phyloP scores from a whole-genome alignment of 495 filamentous ascomycete genomes.

The Hypoxylon lenormandii region DNA sequence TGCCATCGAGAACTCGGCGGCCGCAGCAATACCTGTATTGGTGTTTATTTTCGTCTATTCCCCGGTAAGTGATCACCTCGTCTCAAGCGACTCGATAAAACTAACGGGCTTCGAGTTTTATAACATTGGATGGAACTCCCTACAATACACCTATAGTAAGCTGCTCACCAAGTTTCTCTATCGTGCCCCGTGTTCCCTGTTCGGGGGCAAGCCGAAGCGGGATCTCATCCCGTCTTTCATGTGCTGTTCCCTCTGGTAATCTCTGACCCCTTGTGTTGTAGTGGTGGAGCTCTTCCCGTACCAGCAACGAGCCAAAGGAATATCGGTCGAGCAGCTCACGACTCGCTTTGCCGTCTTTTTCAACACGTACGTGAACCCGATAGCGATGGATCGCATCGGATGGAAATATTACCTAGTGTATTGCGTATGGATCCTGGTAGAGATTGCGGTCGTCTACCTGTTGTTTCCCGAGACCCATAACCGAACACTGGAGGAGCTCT shows the following conservation, averaged over 20 bases:
- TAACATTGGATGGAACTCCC: constrained; percentile 72
- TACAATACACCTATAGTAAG: constrained; percentile 66
- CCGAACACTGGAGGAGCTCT: constrained; percentile 62
- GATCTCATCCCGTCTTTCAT: neutral
- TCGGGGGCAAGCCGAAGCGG: neutral
- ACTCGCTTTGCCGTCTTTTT: constrained; percentile 63
- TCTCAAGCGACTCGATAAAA: neutral
- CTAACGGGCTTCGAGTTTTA: constrained; percentile 56
- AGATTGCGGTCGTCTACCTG: constrained; percentile 67
- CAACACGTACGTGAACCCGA: constrained; percentile 69
- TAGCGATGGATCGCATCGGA: constrained; percentile 58
- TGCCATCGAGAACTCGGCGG: constrained; percentile 54
- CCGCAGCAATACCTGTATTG: constrained; percentile 64
- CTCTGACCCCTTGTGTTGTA: constrained; percentile 45
- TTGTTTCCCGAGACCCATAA: constrained; percentile 72
- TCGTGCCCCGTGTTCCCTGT: neutral
- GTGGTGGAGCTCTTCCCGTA: constrained; percentile 72
- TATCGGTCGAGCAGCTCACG: constrained; percentile 69
- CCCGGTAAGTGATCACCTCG: constrained; percentile 48
- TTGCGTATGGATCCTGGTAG: constrained; percentile 68
- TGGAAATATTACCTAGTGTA: constrained; percentile 71
- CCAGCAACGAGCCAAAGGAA: constrained; percentile 67
- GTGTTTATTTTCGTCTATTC: constrained; percentile 72
- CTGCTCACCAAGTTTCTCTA: neutral
- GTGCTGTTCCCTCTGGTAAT: neutral